Evolutionary conservation across 2,329 filamentous ascomycete genomes (phyloP), one percentile per base, ranked within the genome.

Genomic region (Ceratocystis albifundus): DNA sequence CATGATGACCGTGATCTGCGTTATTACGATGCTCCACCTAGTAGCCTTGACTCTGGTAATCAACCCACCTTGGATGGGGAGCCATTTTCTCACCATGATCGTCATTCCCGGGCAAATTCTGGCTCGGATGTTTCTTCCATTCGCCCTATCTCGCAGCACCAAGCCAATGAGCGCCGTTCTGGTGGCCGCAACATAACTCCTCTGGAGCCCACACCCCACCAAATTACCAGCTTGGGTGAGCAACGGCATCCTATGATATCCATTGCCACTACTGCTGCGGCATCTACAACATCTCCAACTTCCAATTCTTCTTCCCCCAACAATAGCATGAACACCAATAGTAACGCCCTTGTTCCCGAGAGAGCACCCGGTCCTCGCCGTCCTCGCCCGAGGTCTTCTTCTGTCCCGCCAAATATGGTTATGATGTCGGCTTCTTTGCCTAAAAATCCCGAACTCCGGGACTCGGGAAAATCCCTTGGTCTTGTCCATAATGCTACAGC

Each of bases 401-500:
- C 76, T 2, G 66, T 74, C 1, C 74, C 74, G 1, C 74, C 74
- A 28, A 73, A 76, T 22, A 70, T 71, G 4, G 70, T 70, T 44
- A 68, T 68, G 64, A 66, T 66, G 67, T 66, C 64, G 12, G 28
- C 55, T 25, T 66, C 32, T n/a, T 30, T 36, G n/a, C 25, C 55
- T 53, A 64, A 46, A 41, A 46, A 71, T 32, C 64, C 71, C 30
- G 74, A 77, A 64, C 80, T 80, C 67, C 79, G 79, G 63, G 80
- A 82, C 69, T 83, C 81, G n/a, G 79, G 75, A 53, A 82, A 80
- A 70, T 77, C 80, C 44, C 70, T 80, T 22, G 78, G 76, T 32
- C 76, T 68, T 6, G 44, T 8, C 12, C 30, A 30, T 15, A 55
- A 55, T 30, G 30, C 15, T 30, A 5, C 25, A 7, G 55, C 17